Conservation (phyloP, 306 rosid species). For the Medicago truncatula region DNA sequence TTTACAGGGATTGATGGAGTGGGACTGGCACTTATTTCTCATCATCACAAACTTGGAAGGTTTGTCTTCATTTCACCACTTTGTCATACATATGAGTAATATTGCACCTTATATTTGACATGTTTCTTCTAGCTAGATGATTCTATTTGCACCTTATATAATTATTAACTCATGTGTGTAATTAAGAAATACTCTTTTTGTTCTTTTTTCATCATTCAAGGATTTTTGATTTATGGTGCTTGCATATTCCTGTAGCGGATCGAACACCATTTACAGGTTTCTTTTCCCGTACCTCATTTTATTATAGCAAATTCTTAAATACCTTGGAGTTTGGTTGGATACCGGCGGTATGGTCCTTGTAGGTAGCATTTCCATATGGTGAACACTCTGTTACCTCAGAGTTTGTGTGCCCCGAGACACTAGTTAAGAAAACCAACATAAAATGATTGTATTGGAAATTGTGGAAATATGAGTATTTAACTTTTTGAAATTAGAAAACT, state of each 20-base stretch:
- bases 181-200: background rate
- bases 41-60: slow-evolving; percentile 76
- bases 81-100: background rate
- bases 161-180: background rate
- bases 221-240: slow-evolving; percentile 83
- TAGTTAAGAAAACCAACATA: too few relatives aligned
- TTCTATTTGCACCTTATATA: too few relatives aligned
- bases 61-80: slow-evolving; percentile 42
- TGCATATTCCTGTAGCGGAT: slow-evolving; percentile 86
- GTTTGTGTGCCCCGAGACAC: too few relatives aligned
- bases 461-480: too few relatives aligned
- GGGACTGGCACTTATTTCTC: slow-evolving; percentile 80
- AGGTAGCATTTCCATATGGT: too few relatives aligned
- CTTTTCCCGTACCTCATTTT: slow-evolving; percentile 1
- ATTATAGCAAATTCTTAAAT: background rate
- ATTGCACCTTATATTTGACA: slow-evolving; percentile 3
- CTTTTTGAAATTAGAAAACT: too few relatives aligned
- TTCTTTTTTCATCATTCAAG: slow-evolving; percentile 43
- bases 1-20: slow-evolving; percentile 78
- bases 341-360: too few relatives aligned
- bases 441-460: too few relatives aligned
- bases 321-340: too few relatives aligned
- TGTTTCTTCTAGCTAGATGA: background rate
- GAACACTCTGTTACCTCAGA: too few relatives aligned
- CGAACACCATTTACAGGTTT: slow-evolving; percentile 77